Base-by-base conservation (phyloP, 1,139 yeast genomes). In the Blastobotrys apis region DNA sequence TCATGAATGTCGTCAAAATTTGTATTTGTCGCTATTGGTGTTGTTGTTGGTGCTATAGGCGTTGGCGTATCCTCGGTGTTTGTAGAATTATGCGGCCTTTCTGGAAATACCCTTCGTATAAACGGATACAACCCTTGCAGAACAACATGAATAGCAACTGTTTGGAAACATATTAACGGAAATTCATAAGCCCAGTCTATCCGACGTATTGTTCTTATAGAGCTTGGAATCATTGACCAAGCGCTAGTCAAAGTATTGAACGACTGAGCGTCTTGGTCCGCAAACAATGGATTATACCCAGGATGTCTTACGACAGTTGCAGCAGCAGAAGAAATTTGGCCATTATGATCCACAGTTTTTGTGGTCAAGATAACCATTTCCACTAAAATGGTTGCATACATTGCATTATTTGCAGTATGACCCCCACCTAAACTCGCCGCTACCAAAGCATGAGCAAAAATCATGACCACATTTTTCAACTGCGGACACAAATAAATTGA, bases 391-490 rank as follows among this genome's bases (percentile, higher is more conserved):
- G 67, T 62, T 26, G 65, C 53, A 47, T 64, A 62, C 17, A 62
- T 50, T 15, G 68, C 67, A 38, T 63, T 61, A 13, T 58, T 52
- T 37, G 58, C 58, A 12, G 54, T 54, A 12, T 54, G 47, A 1
- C 68, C 67, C 3, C 68, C 68, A 9, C 66, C 64, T 30, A 64
- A 47, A 5, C 60, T 48, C 3, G 68, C 53, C 12, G 68, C 67
- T 13, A 64, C 65, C 25, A 61, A 56, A 3, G 67, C 65, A 35
- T 63, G 61, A 5, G 68, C 66, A 42, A 64, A 57, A n/a, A 57
- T 52, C 34, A 56, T 33, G 9, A 59, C 60, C 17, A 58, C 49
- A 33, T 52, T 52, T 19, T 54, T 49, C 15, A 57, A 46, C 21
- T 55, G 43, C 3, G 62, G 62, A 15, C 54, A 46, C 4, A 58